These are phyloP conservation scores for Fusarium metavorans DNA, from an alignment of 2,329 filamentous ascomycete species.

Conservation along the genomic window DNA sequence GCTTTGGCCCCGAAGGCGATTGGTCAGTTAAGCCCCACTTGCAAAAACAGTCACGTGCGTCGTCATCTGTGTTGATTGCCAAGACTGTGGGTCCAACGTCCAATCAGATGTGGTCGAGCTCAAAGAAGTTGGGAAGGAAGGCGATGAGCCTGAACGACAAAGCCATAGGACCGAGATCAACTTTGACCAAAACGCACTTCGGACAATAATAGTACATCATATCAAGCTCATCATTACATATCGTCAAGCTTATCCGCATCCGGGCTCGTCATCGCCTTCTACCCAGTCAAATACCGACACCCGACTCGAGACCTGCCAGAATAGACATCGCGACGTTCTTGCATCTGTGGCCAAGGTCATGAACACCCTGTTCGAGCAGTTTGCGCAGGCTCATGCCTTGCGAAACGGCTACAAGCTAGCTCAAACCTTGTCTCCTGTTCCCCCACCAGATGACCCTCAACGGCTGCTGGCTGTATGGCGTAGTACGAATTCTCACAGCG, in stretches of 20 bases:
- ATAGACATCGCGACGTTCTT: constrained; percentile 6
- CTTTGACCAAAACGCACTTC: constrained; percentile 11
- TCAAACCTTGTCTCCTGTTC: constrained; percentile 78
- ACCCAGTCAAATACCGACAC: constrained; percentile 2
- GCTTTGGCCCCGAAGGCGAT: constrained; percentile 53
- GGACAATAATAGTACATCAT: constrained; percentile 7
- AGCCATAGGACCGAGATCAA: constrained; percentile 19
- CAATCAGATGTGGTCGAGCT: constrained; percentile 39
- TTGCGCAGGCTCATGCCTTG: constrained; percentile 74
- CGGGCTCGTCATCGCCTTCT: neutral
- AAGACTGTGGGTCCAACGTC: constrained; percentile 12
- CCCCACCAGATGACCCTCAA: constrained; percentile 71
- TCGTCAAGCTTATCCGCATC: neutral
- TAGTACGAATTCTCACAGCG: constrained; percentile 74
- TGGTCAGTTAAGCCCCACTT: constrained; percentile 44
- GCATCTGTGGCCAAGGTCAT: constrained; percentile 58
- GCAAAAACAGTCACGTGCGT: constrained; percentile 36
- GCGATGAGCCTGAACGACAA: constrained; percentile 30
- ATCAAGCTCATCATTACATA: neutral
- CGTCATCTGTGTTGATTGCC: neutral
- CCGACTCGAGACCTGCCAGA: neutral
- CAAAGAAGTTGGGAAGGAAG: constrained; percentile 30
- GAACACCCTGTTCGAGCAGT: constrained; percentile 80
- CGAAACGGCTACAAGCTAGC: constrained; percentile 80
- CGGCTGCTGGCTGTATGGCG: constrained; percentile 78